Base-by-base conservation (phyloP, 2,329 filamentous ascomycete species). In the Corynespora cassiicola region DNA sequence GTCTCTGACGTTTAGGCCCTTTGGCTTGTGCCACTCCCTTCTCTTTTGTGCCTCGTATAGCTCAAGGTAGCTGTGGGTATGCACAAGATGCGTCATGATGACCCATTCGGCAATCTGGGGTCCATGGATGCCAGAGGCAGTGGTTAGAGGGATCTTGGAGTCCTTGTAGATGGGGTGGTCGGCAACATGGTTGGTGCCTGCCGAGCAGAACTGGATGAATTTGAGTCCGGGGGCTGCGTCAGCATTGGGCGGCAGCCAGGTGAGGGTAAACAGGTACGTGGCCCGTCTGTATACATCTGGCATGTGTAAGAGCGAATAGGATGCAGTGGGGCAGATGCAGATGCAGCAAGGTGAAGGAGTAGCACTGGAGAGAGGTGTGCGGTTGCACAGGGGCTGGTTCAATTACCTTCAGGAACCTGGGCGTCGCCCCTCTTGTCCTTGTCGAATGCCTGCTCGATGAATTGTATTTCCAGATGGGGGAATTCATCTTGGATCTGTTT, bases 81-180 rank as follows among this genome's bases (percentile, higher is more conserved):
- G 70, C n/a, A 77, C 72, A 2, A 86, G 68, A 36, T 78, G 75
- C 52, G 83, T 84, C 74, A 85, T 73, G 18, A 85, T 64, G 9
- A 82, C 78, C 82, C 83, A 87, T 68, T 86, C 84, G 0, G 82
- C 74, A 32, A 86, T 86, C 39, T 83, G 80, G 0, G 84, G 83
- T 1, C 80, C 81, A 54, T 83, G 80, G 30, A 84, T 76, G 16
- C 81, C 76, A 4, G 74, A 77, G 21, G 73, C 74, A 3, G 76
- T 81, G 3, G 78, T 78, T 39, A 84, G 68, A 1, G 75, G 70
- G 33, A 84, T 75, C 17, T 76, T 56, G 10, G 73, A 76, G 30
- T 75, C 64, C 6, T 66, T 78, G 45, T 80, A 75, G 25, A 84
- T 72, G 0, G 79, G 79, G 38, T 77, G 66, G n/a, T 72, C 56